Evolutionary conservation across 306 rosid genomes (phyloP).

Genomic region (Cercis canadensis): DNA sequence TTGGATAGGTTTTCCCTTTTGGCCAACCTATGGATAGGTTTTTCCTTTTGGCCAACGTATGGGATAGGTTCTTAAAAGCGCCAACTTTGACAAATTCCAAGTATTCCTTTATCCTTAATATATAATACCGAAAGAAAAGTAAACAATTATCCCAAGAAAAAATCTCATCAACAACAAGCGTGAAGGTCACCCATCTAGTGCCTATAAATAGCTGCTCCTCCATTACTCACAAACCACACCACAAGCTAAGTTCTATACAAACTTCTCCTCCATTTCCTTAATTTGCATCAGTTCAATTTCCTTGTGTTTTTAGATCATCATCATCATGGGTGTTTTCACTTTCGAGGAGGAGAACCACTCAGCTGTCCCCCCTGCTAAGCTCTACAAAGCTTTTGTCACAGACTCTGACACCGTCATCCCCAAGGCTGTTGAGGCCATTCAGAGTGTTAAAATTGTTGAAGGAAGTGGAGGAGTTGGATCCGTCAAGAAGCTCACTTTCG

Average conservation of each 20-base stretch:
- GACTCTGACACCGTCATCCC: conserved; percentile 42
- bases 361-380: conserved; percentile 39
- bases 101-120: not conserved
- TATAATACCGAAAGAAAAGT: too few relatives aligned
- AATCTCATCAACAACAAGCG: too few relatives aligned
- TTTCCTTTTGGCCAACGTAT: too few relatives aligned
- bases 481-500: conserved; percentile 44
- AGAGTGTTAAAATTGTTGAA: conserved; percentile 40
- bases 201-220: conserved; percentile 25
- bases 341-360: conserved; percentile 47
- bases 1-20: too few relatives aligned
- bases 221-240: conserved; percentile 14
- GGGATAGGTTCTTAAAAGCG: too few relatives aligned
- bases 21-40: too few relatives aligned
- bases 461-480: conserved; percentile 54
- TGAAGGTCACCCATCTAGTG: not conserved
- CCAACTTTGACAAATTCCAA: not conserved
- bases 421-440: conserved; percentile 35
- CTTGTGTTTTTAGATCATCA: not conserved
- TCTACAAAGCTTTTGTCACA: conserved; percentile 49
- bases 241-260: not conserved
- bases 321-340: conserved; percentile 59
- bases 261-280: not conserved
- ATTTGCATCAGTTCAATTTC: not conserved
- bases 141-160: too few relatives aligned